Percentiles rank a stretch among this genome's conserved stretches.
These are phyloP conservation scores for Pythium apleroticum DNA, from an alignment of 352 stramenopile species.

Conservation along the genomic window DNA sequence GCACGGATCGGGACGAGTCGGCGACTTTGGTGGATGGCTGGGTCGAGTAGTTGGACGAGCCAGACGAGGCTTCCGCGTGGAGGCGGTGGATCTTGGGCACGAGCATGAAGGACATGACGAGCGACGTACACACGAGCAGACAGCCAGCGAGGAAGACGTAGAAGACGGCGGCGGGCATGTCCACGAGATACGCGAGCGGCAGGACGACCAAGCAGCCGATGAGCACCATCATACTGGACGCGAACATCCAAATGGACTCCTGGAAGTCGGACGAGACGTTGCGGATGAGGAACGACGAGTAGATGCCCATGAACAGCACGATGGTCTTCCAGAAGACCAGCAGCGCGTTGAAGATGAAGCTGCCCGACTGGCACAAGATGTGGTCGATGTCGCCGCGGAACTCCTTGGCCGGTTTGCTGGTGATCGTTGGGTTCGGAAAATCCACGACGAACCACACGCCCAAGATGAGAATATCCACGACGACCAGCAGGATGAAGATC, in stretches of 20 bases:
- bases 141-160: slow-evolving; percentile 26
- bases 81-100: slow-evolving; percentile 21
- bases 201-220: slow-evolving; percentile 27
- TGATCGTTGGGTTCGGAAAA: slow-evolving; percentile 14
- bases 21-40: slow-evolving; percentile 2
- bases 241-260: slow-evolving; percentile 40
- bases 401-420: neutral
- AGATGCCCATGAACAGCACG: slow-evolving; percentile 27
- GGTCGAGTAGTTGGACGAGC: neutral
- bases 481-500: slow-evolving; percentile 10
- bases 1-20: neutral
- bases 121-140: slow-evolving; percentile 16
- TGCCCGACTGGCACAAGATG: slow-evolving; percentile 24
- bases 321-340: slow-evolving; percentile 37
- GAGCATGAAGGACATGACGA: slow-evolving; percentile 27
- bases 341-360: slow-evolving; percentile 29
- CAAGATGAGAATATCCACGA: slow-evolving; percentile 28
- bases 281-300: slow-evolving; percentile 23
- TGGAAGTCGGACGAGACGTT: slow-evolving; percentile 42
- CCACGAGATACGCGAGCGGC: slow-evolving; percentile 32
- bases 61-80: neutral
- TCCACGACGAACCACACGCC: slow-evolving; percentile 22
- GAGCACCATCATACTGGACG: slow-evolving; percentile 25
- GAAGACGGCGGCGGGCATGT: slow-evolving; percentile 20
- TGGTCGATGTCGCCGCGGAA: slow-evolving; percentile 20